A percentile compares a stretch with the other conserved stretches of the same genome.
Conservation (phyloP, 257 asterid genomes). For the Solanum neorickii region DNA sequence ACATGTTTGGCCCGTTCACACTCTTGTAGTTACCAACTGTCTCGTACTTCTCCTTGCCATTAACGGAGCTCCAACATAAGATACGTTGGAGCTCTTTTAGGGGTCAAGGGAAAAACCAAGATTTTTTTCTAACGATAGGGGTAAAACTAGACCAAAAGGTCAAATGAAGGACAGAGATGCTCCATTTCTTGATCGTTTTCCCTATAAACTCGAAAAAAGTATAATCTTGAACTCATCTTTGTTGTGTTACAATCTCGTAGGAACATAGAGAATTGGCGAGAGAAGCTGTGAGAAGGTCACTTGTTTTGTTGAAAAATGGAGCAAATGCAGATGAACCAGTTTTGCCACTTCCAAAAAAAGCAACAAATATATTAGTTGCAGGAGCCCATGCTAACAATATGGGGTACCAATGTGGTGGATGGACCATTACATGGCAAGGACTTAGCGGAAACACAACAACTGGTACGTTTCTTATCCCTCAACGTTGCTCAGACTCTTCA, state of each 20-base stretch:
- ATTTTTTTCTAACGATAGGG: background rate
- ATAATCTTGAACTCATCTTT: background rate
- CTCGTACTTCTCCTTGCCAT: background rate
- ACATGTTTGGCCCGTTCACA: background rate
- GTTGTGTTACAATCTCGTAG: background rate
- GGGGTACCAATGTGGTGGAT: constrained; percentile 6
- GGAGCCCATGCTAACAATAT: constrained; percentile 4
- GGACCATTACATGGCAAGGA: constrained; percentile 13
- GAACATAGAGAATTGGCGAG: constrained; percentile 8
- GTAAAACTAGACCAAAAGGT: background rate
- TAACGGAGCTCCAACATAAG: background rate
- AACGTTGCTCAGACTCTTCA: background rate
- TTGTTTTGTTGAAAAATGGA: constrained; percentile 4
- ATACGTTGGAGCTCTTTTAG: background rate
- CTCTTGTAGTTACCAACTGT: background rate
- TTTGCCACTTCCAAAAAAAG: constrained; percentile 3
- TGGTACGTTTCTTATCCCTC: background rate
- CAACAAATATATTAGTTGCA: constrained; percentile 2
- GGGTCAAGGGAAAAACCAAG: background rate
- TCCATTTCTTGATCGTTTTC: background rate
- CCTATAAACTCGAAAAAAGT: background rate
- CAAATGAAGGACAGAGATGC: background rate
- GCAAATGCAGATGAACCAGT: constrained; percentile 8
- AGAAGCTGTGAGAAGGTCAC: constrained; percentile 4
- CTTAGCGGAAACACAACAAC: background rate